A percentile compares a stretch with the other conserved stretches of the same genome.
phyloP scores from a whole-genome alignment of 179 eudicot genomes.

The Amaranthus tricolor region DNA sequence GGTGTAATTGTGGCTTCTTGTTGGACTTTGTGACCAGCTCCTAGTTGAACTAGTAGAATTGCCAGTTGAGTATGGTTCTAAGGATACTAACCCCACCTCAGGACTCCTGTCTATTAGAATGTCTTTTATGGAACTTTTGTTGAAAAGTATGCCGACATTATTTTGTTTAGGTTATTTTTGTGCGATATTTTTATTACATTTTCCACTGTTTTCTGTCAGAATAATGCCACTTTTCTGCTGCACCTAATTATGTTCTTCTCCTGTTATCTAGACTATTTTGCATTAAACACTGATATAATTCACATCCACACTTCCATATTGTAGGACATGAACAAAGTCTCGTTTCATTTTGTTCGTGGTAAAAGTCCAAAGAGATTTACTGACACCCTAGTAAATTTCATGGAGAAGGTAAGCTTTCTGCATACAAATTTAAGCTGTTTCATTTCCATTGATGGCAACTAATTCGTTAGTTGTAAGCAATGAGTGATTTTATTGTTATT shows the following conservation, averaged over 20 bases:
- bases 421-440: neutral
- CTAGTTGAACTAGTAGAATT: too few species aligned
- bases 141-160: neutral
- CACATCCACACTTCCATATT: conserved; percentile 5
- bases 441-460: neutral
- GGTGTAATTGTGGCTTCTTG: neutral
- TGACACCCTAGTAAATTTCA: conserved; percentile 64
- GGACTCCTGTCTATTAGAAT: neutral
- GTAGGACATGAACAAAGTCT: conserved; percentile 86
- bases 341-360: conserved; percentile 90
- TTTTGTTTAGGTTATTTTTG: neutral
- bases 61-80: neutral
- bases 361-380: conserved; percentile 73
- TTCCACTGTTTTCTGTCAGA: neutral
- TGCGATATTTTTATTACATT: neutral
- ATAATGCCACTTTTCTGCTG: neutral
- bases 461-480: neutral
- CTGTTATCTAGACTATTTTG: neutral
- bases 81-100: neutral
- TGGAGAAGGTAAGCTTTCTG: conserved; percentile 71
- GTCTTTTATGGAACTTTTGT: neutral
- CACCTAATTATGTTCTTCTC: neutral
- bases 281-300: conserved; percentile 3
- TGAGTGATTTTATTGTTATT: too few species aligned
- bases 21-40: too few species aligned